Evolutionary conservation across 495 filamentous ascomycete genomes (phyloP).

Genomic region (Xylaria scruposa): DNA sequence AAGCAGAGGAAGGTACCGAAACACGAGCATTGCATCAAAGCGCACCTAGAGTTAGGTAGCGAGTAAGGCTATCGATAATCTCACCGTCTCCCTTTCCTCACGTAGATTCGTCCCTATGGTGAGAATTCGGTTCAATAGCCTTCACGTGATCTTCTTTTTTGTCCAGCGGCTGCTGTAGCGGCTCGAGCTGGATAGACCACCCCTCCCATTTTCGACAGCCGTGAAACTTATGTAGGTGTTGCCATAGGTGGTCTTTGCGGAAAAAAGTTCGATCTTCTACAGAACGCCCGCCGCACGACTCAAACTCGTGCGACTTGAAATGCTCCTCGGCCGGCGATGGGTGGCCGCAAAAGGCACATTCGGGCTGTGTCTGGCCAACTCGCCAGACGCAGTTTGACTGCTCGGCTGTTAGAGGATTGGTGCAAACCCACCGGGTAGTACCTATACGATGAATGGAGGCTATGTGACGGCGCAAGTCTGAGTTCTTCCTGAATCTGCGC

Average conservation of each 20-base stretch:
- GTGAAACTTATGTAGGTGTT: slow-evolving; percentile 69
- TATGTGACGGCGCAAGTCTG: slow-evolving; percentile 32
- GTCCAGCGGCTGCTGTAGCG: not conserved
- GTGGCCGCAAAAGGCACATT: slow-evolving; percentile 62
- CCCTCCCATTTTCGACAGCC: slow-evolving; percentile 55
- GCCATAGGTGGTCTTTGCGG: slow-evolving; percentile 68
- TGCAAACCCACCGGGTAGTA: slow-evolving; percentile 29
- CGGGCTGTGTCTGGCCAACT: slow-evolving; percentile 36
- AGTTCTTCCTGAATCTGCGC: slow-evolving; percentile 30
- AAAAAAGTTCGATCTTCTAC: slow-evolving; percentile 60
- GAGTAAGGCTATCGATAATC: not conserved
- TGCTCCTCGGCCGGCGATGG: slow-evolving; percentile 52
- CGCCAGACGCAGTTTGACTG: slow-evolving; percentile 31
- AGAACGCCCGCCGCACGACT: slow-evolving; percentile 59
- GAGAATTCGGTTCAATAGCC: not conserved
- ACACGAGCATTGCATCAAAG: not conserved
- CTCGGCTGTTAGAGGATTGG: slow-evolving; percentile 16
- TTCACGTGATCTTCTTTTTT: not conserved
- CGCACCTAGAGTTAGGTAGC: not conserved
- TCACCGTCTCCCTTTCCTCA: not conserved
- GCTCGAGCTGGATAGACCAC: slow-evolving; percentile 16
- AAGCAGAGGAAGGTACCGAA: not conserved
- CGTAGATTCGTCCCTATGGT: not conserved
- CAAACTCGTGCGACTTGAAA: slow-evolving; percentile 62
- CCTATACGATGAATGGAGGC: slow-evolving; percentile 26